Percentiles rank a stretch among this genome's conserved stretches.
Conservation (phyloP, 305 asterid species). For the Fraxinus sp. region DNA sequence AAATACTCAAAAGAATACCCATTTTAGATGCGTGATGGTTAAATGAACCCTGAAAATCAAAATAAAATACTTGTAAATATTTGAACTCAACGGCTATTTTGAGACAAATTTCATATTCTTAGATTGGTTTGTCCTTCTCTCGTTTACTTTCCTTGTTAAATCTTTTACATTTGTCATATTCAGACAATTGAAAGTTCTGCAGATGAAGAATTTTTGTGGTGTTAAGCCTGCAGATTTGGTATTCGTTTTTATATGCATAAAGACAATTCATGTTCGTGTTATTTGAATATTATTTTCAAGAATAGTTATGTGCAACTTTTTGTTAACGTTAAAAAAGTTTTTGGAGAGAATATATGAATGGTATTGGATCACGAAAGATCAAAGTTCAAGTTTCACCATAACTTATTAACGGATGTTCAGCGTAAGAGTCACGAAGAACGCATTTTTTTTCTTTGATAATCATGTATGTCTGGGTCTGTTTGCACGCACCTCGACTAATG, state of each 20-base stretch:
- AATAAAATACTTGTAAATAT: no score
- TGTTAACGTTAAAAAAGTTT: background rate
- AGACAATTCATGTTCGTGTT: background rate
- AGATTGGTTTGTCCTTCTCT: background rate
- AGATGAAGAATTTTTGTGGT: background rate
- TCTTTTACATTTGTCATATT: background rate
- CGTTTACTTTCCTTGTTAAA: background rate
- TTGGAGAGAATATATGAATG: background rate
- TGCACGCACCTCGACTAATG: background rate
- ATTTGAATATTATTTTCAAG: no score
- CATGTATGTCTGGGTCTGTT: no score
- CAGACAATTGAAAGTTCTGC: background rate
- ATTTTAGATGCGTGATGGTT: background rate
- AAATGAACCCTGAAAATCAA: background rate
- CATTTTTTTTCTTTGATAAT: no score
- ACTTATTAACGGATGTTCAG: background rate
- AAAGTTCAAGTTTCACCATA: background rate
- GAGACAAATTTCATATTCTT: background rate
- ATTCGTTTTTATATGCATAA: no score
- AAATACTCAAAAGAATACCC: no score
- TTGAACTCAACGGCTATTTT: constrained; percentile 9
- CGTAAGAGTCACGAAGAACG: background rate
- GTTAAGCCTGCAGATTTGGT: no score
- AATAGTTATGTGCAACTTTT: background rate
- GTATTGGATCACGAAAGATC: background rate